Conservation (phyloP, 2,329 filamentous ascomycete genomes). For the Massarina eburnea region DNA sequence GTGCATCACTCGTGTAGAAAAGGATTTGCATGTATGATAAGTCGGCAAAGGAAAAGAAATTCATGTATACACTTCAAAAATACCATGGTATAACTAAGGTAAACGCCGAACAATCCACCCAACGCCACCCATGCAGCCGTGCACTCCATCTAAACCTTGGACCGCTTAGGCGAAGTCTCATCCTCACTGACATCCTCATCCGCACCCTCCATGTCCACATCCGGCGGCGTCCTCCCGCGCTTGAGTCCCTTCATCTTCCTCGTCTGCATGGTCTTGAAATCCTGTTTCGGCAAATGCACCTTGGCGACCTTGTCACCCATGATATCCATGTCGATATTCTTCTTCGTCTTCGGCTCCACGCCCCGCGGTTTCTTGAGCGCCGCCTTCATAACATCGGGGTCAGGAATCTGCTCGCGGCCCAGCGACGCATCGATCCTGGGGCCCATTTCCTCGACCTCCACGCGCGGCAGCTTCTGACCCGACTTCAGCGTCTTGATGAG, state of each 20-base stretch:
- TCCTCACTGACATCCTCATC: slow-evolving; percentile 27
- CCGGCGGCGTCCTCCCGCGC: slow-evolving; percentile 59
- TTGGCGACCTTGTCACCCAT: slow-evolving; percentile 97
- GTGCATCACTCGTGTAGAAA: no score
- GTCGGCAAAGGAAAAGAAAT: no score
- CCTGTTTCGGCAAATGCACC: slow-evolving; percentile 88
- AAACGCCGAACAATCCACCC: slow-evolving; percentile 22
- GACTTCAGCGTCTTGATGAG: slow-evolving; percentile 82
- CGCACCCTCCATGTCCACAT: slow-evolving; percentile 16
- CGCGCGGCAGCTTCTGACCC: slow-evolving; percentile 81
- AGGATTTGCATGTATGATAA: no score
- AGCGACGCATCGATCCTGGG: slow-evolving; percentile 90
- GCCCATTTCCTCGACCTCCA: slow-evolving; percentile 94
- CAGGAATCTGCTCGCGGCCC: slow-evolving; percentile 77
- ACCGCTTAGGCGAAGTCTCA: slow-evolving; percentile 30
- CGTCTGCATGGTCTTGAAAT: slow-evolving; percentile 83
- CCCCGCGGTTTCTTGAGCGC: slow-evolving; percentile 84
- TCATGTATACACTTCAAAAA: no score
- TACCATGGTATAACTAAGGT: slow-evolving; percentile 28
- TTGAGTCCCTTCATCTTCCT: slow-evolving; percentile 99
- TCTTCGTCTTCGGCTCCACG: slow-evolving; percentile 78
- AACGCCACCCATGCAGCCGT: slow-evolving; percentile 35
- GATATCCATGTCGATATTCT: slow-evolving; percentile 88
- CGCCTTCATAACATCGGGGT: slow-evolving; percentile 80
- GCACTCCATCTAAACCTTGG: slow-evolving; percentile 15